Evolutionary conservation across 176 grass and related monocot species (phyloP).

Genomic region (Aechmea fasciata): DNA sequence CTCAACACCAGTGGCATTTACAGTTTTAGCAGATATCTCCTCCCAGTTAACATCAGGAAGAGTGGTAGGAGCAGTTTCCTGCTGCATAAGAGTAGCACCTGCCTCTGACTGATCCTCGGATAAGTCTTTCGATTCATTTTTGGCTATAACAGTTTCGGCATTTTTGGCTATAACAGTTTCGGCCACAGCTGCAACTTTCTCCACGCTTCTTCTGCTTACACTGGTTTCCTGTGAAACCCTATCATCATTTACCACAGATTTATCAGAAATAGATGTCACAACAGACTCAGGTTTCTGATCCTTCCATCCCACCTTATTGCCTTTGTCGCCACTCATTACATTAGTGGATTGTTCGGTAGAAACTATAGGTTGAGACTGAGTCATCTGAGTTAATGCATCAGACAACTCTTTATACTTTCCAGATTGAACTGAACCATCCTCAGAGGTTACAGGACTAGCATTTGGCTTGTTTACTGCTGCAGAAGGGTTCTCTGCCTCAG

Average conservation of each 20-base stretch:
- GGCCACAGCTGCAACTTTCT: conserved; percentile 23
- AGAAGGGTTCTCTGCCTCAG: conserved; percentile 34
- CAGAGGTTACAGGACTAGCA: conserved; percentile 29
- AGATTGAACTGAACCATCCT: conserved; percentile 44
- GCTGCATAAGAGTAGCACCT: conserved; percentile 22
- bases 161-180: conserved; percentile 32
- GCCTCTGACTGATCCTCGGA: conserved; percentile 26
- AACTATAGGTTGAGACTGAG: conserved; percentile 11
- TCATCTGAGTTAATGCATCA: conserved; percentile 23
- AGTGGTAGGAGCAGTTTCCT: conserved; percentile 22
- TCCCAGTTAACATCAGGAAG: conserved; percentile 35
- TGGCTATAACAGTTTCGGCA: conserved; percentile 31
- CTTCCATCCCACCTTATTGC: conserved; percentile 2
- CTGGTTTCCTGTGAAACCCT: conserved; percentile 29
- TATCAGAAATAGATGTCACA: conserved; percentile 1
- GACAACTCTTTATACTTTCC: conserved; percentile 38
- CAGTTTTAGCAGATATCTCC: conserved; percentile 15
- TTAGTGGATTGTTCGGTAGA: conserved; percentile 18
- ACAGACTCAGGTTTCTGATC: conserved; percentile 2
- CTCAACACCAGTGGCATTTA: conserved; percentile 21
- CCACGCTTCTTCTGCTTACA: conserved; percentile 15
- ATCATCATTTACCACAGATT: conserved; percentile 22
- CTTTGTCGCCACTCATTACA: background rate
- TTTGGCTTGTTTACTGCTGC: conserved; percentile 17
- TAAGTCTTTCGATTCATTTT: conserved; percentile 30